A percentile compares a stretch with the other conserved stretches of the same genome.
These are phyloP conservation scores for Neurospora hispaniola DNA, from an alignment of 495 filamentous ascomycete genomes.

Conservation along the genomic window DNA sequence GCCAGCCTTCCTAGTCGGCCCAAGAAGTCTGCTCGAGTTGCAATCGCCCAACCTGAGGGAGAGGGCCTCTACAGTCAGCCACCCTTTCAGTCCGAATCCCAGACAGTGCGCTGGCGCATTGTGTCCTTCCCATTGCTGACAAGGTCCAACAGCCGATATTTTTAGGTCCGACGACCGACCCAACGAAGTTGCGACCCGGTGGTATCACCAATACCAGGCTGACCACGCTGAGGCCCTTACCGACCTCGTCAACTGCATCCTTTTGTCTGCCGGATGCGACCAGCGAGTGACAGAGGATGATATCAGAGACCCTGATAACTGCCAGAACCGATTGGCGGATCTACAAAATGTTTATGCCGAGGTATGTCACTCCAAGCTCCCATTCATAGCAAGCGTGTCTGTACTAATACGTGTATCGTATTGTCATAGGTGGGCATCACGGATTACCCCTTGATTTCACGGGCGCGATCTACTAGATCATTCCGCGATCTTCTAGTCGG, in stretches of 20 bases:
- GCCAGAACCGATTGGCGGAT: conserved; percentile 54
- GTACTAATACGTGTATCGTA: conserved; percentile 20
- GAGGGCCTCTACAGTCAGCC: conserved; percentile 68
- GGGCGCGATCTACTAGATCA: conserved; percentile 53
- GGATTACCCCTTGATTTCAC: conserved; percentile 89
- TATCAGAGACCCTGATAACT: conserved; percentile 77
- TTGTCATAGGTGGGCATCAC: conserved; percentile 51
- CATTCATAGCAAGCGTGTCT: background rate
- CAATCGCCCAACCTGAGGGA: conserved; percentile 41
- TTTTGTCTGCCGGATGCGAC: conserved; percentile 72
- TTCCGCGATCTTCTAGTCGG: conserved; percentile 67
- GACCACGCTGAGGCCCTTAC: conserved; percentile 58
- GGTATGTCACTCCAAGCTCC: conserved; percentile 26
- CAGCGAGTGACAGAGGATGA: conserved; percentile 63
- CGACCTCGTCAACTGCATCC: conserved; percentile 80
- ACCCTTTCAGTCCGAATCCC: background rate
- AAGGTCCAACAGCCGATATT: conserved; percentile 51
- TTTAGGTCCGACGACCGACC: conserved; percentile 60
- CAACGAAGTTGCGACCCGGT: conserved; percentile 70
- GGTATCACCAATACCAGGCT: conserved; percentile 63
- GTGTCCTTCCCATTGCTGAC: conserved; percentile 12
- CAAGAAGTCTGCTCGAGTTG: conserved; percentile 44
- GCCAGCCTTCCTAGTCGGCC: conserved; percentile 49
- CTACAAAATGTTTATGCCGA: conserved; percentile 72
- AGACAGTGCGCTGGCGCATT: background rate